Base-by-base conservation (phyloP, 257 asterid genomes). In the Rubia yunnanensis region DNA sequence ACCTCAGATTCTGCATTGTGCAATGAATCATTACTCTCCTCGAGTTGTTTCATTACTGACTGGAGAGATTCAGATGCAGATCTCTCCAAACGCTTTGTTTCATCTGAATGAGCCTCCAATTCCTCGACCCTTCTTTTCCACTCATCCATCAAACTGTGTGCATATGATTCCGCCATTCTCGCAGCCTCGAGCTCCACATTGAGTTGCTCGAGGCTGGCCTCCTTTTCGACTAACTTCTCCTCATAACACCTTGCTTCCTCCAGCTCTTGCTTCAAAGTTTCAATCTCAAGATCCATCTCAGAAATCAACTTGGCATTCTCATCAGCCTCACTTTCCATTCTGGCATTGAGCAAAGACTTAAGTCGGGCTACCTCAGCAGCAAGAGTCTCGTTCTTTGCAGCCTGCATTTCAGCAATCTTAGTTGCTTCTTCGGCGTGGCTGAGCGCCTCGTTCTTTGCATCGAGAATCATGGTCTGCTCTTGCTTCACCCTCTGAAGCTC, bases 161-260 rank as follows among this genome's bases (percentile, higher is more conserved):
- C 86, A 60, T 81, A 82, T 50, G 94, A 88, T 68, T 87, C 95
- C 3, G 96, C 92, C 87, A 87, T 73, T 70, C 80, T 84, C 9
- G 97, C 94, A 57, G 95, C 97, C 85, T 89, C 97, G 53, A 92
- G 77, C 66, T 92, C 92, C 14, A 85, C 94, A 71, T 80, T 89
- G 68, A 90, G 94, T 77, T 92, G 87, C 79, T 86, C 96, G 2
- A 89, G 59, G 66, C 77, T 32, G 39, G 79, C 87, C 75, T 89
- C 97, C 74, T 83, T 86, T 44, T 87, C 95, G 38, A 75, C 79
- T 76, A 88, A 74, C 63, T 67, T 82, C 69, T 74, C 81, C 85
- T 84, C 85, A 60, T 70, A 64, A 58, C 27, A 18, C 68, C 87
- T 84, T 55, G 89, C 83, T 68, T 78, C 76, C 69, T 78, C 78